Conservation (phyloP, 495 filamentous ascomycete genomes). For the Jackrogersella minutella region DNA sequence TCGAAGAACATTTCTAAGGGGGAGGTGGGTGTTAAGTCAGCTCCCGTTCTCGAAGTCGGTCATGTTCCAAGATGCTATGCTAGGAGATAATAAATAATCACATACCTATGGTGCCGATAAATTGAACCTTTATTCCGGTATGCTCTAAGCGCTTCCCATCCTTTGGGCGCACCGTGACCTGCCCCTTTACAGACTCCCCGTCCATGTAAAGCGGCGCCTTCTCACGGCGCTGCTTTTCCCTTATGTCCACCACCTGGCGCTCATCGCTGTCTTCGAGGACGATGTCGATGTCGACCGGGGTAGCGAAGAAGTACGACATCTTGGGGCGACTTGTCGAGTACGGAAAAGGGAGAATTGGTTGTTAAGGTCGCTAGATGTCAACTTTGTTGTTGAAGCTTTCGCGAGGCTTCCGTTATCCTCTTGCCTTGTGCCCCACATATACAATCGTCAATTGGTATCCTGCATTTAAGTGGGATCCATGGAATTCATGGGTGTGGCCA, state of each 20-base stretch:
- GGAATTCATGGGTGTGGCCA: not conserved
- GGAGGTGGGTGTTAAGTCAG: slow-evolving; percentile 17
- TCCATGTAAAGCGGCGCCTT: slow-evolving; percentile 97
- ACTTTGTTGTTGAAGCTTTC: slow-evolving; percentile 13
- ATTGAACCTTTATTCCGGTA: slow-evolving; percentile 99
- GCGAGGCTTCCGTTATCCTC: slow-evolving; percentile 9
- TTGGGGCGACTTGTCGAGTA: slow-evolving; percentile 44
- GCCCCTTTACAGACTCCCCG: slow-evolving; percentile 95
- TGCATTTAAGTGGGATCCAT: not conserved
- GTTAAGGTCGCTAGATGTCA: slow-evolving; percentile 5
- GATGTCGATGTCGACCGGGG: slow-evolving; percentile 97
- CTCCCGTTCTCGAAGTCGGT: not conserved
- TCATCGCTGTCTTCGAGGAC: slow-evolving; percentile 95
- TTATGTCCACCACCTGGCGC: slow-evolving; percentile 93
- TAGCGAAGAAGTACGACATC: slow-evolving; percentile 99
- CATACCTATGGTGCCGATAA: slow-evolving; percentile 96
- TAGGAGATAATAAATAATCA: not conserved
- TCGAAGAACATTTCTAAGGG: slow-evolving; percentile 95
- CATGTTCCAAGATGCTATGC: not conserved
- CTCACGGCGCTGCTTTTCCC: slow-evolving; percentile 97
- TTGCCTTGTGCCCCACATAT: slow-evolving; percentile 32
- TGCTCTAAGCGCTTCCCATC: slow-evolving; percentile 98
- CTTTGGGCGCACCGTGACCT: slow-evolving; percentile 93
- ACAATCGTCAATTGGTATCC: not conserved
- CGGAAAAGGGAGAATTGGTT: slow-evolving; percentile 4